A percentile compares a stretch with the other conserved stretches of the same genome.
Conservation (phyloP, 768 basidiomycete species). For the Leccinum incarnatum region DNA sequence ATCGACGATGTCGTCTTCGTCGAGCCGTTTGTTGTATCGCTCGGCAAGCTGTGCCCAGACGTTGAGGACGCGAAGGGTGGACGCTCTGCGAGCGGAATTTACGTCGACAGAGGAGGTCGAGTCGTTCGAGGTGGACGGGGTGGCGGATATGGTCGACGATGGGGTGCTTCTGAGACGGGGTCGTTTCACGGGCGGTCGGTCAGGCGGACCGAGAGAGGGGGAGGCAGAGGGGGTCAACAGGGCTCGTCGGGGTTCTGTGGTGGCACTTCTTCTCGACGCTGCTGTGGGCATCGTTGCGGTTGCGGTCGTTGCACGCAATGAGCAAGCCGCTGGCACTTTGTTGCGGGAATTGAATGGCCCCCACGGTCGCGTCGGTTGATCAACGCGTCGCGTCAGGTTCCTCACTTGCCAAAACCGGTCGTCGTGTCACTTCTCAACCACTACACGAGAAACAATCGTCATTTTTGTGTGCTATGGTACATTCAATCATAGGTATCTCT, state of each 20-base stretch:
- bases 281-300: constrained; percentile 13
- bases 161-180: constrained; percentile 47
- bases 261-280: neutral
- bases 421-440: neutral
- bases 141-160: constrained; percentile 41
- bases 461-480: constrained; percentile 18
- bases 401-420: constrained; percentile 14
- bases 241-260: constrained; percentile 10
- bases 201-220: constrained; percentile 30
- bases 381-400: constrained; percentile 11
- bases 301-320: constrained; percentile 9
- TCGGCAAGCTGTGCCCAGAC: constrained; percentile 69
- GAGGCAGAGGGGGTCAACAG: constrained; percentile 29
- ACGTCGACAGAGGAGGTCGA: constrained; percentile 39
- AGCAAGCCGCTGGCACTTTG: neutral
- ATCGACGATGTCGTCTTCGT: constrained; percentile 81
- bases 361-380: constrained; percentile 5
- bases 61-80: constrained; percentile 51
- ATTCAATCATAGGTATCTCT: constrained; percentile 17
- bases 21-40: constrained; percentile 61
- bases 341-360: neutral
- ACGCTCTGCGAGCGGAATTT: constrained; percentile 53
- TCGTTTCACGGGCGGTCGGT: constrained; percentile 47
- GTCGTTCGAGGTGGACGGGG: constrained; percentile 27
- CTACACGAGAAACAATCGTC: neutral